These are phyloP conservation scores for Penicillium fuscoglaucum DNA, from an alignment of 2,329 filamentous ascomycete genomes.

Conservation along the genomic window DNA sequence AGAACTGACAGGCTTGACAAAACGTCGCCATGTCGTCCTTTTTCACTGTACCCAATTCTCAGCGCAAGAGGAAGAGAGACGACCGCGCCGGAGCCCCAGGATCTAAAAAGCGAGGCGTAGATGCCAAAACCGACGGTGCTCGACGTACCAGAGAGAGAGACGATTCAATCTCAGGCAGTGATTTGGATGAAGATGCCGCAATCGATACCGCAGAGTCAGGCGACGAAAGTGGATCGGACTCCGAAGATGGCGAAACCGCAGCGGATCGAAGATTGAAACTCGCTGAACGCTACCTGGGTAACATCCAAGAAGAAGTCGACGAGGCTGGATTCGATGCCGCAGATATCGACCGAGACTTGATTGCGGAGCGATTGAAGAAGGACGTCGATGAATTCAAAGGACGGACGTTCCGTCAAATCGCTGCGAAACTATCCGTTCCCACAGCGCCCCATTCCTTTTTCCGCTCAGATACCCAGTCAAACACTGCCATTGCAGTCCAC, in stretches of 20 bases:
- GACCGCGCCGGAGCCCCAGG: conserved; percentile 45
- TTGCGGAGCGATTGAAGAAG: conserved; percentile 85
- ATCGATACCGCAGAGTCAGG: conserved; percentile 50
- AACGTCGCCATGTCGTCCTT: conserved; percentile 77
- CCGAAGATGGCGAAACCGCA: conserved; percentile 76
- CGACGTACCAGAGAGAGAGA: conserved; percentile 56
- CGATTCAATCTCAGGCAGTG: conserved; percentile 85
- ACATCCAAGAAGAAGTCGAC: conserved; percentile 79
- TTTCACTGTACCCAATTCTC: conserved; percentile 83
- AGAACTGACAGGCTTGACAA: conserved; percentile 7
- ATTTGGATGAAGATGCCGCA: conserved; percentile 60
- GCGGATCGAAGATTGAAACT: conserved; percentile 83
- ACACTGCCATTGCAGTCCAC: conserved; percentile 77
- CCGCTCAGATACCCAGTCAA: conserved; percentile 72
- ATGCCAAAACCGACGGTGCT: conserved; percentile 39
- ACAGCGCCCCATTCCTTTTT: conserved; percentile 70
- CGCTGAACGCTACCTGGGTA: conserved; percentile 89
- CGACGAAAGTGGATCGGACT: conserved; percentile 63
- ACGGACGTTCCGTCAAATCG: conserved; percentile 79
- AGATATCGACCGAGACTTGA: conserved; percentile 87
- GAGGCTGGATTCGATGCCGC: conserved; percentile 88
- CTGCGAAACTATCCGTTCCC: conserved; percentile 68
- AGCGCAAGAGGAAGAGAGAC: conserved; percentile 85
- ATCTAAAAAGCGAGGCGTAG: conserved; percentile 48
- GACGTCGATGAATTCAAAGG: conserved; percentile 92